Evolutionary conservation across 208 protist species (phyloP).

Genomic region (Herpetomonas muscarum): DNA sequence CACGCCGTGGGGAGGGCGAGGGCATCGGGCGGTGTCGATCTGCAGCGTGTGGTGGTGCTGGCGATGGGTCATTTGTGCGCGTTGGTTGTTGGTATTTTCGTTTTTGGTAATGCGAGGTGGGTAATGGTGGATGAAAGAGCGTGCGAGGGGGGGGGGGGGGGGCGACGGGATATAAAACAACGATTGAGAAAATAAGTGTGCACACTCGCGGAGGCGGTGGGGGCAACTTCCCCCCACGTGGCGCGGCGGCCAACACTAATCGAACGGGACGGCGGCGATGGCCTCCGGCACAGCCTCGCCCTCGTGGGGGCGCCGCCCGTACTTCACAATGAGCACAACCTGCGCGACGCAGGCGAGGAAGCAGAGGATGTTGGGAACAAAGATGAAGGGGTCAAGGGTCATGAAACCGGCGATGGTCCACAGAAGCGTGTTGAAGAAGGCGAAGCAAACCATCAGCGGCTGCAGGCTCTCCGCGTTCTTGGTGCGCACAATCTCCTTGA

Average conservation of each 20-base stretch:
- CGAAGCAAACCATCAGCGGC: constrained; percentile 47
- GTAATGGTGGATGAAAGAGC: too few relatives aligned
- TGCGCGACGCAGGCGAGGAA: constrained; percentile 31
- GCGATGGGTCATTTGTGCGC: too few relatives aligned
- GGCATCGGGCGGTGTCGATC: too few relatives aligned
- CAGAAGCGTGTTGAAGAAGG: constrained; percentile 50
- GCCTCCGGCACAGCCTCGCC: constrained; percentile 25
- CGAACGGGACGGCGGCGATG: constrained; percentile 43
- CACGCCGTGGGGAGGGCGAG: too few relatives aligned
- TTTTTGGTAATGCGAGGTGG: too few relatives aligned
- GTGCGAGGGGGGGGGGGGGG: too few relatives aligned
- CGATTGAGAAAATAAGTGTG: background rate
- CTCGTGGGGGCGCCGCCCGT: constrained; percentile 24
- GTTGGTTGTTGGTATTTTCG: too few relatives aligned
- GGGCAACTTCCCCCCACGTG: too few relatives aligned
- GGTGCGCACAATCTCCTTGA: constrained; percentile 44
- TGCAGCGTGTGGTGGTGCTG: too few relatives aligned
- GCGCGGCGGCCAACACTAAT: constrained; percentile 3
- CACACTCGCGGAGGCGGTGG: too few relatives aligned
- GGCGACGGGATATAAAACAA: background rate
- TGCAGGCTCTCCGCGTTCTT: constrained; percentile 53
- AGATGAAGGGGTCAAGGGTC: constrained; percentile 34
- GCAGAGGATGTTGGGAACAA: constrained; percentile 36
- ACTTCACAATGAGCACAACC: constrained; percentile 39
- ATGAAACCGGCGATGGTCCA: constrained; percentile 53